Percentiles rank a stretch among this genome's conserved stretches.
phyloP scores from a whole-genome alignment of 192 early-diverging fungal species.

The Coemansia sp. region DNA sequence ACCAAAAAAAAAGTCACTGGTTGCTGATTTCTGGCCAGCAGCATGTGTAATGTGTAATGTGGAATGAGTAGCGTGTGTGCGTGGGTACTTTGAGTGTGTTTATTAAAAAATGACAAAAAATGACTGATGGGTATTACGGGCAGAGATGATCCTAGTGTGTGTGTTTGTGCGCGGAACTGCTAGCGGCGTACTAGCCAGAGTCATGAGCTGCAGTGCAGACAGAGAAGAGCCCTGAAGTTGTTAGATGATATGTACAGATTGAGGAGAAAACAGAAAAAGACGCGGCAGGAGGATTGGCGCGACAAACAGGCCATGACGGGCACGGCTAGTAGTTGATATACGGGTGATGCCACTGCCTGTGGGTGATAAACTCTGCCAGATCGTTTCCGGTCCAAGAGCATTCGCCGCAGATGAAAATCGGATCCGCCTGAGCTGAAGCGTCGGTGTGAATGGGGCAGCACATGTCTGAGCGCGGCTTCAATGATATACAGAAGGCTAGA shows the following conservation, averaged over 20 bases:
- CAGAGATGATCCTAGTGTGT: not conserved
- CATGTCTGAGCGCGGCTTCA: not conserved
- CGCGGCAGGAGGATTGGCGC: too few relatives aligned
- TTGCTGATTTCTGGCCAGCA: not conserved
- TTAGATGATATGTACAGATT: slow-evolving; percentile 8
- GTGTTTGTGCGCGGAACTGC: not conserved
- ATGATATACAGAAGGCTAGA: not conserved
- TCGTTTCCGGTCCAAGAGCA: slow-evolving; percentile 30
- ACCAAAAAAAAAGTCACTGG: not conserved
- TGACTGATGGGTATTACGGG: not conserved
- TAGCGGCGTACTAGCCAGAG: too few relatives aligned
- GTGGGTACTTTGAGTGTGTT: not conserved
- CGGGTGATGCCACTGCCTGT: slow-evolving; percentile 34
- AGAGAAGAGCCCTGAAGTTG: not conserved
- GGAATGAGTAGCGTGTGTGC: too few relatives aligned
- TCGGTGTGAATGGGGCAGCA: slow-evolving; percentile 5
- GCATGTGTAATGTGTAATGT: too few relatives aligned
- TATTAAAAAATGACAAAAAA: not conserved
- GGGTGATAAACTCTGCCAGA: slow-evolving; percentile 34
- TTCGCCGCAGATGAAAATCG: slow-evolving; percentile 40
- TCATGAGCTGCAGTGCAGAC: not conserved
- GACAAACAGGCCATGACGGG: not conserved
- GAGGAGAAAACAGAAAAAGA: not conserved
- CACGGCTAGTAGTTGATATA: slow-evolving; percentile 4
- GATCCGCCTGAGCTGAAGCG: not conserved